Evolutionary conservation across 306 rosid species (phyloP).

Genomic region (Prunus padus): DNA sequence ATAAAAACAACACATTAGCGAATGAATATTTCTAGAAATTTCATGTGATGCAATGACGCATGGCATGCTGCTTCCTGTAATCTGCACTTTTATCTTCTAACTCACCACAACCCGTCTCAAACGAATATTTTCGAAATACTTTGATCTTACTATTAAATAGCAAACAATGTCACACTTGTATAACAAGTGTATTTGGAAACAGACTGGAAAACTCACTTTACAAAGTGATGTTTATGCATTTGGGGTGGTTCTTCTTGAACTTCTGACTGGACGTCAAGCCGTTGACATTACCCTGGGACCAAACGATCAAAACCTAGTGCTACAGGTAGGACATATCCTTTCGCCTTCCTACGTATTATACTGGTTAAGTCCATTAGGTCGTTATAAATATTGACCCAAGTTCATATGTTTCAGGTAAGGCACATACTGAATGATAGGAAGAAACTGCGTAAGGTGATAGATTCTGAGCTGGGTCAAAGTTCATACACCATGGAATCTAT

Average conservation of each 20-base stretch:
- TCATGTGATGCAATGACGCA: background rate
- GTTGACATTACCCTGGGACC: conserved; percentile 91
- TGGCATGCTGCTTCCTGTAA: background rate
- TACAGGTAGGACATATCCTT: conserved; percentile 53
- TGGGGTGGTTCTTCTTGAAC: conserved; percentile 98
- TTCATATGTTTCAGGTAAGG: conserved; percentile 51
- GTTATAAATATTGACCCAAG: background rate
- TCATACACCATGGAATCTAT: conserved; percentile 78
- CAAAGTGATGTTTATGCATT: conserved; percentile 97
- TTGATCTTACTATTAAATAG: background rate
- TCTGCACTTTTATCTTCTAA: background rate
- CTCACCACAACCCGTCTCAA: background rate
- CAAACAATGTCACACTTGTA: background rate
- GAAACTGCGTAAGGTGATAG: conserved; percentile 79
- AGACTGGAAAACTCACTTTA: conserved; percentile 95
- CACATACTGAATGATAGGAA: conserved; percentile 75
- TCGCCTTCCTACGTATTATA: conserved; percentile 1
- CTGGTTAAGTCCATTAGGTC: background rate
- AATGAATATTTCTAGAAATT: background rate
- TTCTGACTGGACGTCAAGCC: conserved; percentile 90
- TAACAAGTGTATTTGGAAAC: conserved; percentile 24
- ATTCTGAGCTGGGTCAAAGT: conserved; percentile 73
- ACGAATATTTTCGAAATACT: background rate
- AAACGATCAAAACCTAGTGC: conserved; percentile 85
- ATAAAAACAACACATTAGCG: background rate